Conservation (phyloP, 371 early-diverging fungal species). For the Mortierella sp. region DNA sequence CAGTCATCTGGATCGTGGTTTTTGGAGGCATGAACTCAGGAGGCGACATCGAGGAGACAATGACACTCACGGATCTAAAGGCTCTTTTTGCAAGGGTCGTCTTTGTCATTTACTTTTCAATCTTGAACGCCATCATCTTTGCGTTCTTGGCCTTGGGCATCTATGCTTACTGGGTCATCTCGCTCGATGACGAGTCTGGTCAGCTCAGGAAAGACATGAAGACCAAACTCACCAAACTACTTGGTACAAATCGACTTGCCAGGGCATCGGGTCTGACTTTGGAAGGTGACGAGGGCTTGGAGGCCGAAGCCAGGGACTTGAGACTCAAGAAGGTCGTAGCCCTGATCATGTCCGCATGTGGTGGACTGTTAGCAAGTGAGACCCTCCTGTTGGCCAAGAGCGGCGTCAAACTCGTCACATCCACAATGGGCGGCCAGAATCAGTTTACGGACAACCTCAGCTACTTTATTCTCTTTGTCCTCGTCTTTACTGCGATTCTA, state of each 20-base stretch:
- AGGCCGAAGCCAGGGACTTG: slow-evolving; percentile 23
- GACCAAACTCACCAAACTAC: slow-evolving; percentile 25
- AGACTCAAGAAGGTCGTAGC: slow-evolving; percentile 65
- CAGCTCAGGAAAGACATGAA: slow-evolving; percentile 48
- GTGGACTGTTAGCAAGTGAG: slow-evolving; percentile 73
- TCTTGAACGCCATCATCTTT: slow-evolving; percentile 66
- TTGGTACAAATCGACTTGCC: slow-evolving; percentile 44
- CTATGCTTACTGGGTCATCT: slow-evolving; percentile 67
- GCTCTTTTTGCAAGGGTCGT: slow-evolving; percentile 64
- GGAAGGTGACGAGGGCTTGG: slow-evolving; percentile 31
- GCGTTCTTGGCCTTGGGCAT: slow-evolving; percentile 62
- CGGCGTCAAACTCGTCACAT: slow-evolving; percentile 69
- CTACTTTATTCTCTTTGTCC: slow-evolving; percentile 65
- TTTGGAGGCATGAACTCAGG: slow-evolving; percentile 76
- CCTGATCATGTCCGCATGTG: slow-evolving; percentile 70
- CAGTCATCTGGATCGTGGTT: slow-evolving; percentile 74
- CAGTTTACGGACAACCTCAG: slow-evolving; percentile 72
- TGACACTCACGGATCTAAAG: slow-evolving; percentile 68
- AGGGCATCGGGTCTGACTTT: slow-evolving; percentile 43
- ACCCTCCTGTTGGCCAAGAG: slow-evolving; percentile 74
- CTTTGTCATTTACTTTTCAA: slow-evolving; percentile 75
- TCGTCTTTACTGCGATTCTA: slow-evolving; percentile 68
- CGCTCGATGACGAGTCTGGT: slow-evolving; percentile 48
- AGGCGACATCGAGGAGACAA: slow-evolving; percentile 64
- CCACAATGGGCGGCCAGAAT: slow-evolving; percentile 64